These are phyloP conservation scores for Hypoxylon fuscum DNA, from an alignment of 495 filamentous ascomycete genomes.

Conservation along the genomic window DNA sequence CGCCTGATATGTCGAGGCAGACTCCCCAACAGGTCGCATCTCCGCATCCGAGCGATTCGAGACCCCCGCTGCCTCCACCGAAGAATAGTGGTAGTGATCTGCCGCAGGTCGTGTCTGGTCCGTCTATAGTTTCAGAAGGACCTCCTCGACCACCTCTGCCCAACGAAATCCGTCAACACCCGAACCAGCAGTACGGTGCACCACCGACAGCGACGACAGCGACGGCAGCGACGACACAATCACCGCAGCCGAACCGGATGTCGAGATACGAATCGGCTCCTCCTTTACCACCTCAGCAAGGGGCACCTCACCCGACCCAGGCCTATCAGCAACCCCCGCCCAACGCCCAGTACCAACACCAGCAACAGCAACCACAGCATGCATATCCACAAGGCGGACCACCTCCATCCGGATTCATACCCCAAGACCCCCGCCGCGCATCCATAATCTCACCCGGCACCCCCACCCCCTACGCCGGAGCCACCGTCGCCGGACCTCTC, in stretches of 20 bases:
- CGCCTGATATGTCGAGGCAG: constrained; percentile 62
- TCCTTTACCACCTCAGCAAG: constrained; percentile 49
- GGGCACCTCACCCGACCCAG: constrained; percentile 30
- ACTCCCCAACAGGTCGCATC: constrained; percentile 35
- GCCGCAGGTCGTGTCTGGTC: constrained; percentile 35
- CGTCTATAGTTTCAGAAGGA: constrained; percentile 25
- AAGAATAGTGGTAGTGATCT: constrained; percentile 51
- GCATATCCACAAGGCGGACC: constrained; percentile 35
- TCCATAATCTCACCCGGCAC: constrained; percentile 41
- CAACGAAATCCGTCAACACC: constrained; percentile 39
- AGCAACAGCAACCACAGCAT: constrained; percentile 44
- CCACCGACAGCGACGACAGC: constrained; percentile 19
- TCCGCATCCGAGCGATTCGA: constrained; percentile 22
- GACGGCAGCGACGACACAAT: constrained; percentile 28
- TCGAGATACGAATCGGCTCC: constrained; percentile 57
- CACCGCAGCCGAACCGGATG: constrained; percentile 37
- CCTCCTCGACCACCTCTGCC: constrained; percentile 52
- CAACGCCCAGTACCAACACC: constrained; percentile 44
- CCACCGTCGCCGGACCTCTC: constrained; percentile 17
- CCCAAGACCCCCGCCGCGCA: constrained; percentile 40
- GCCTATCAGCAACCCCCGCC: constrained; percentile 38
- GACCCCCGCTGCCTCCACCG: constrained; percentile 56
- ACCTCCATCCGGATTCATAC: constrained; percentile 30
- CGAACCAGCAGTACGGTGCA: constrained; percentile 42
- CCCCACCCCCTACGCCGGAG: constrained; percentile 31